Base-by-base conservation (phyloP, 805 yeast genomes). In the Kluyveromyces nonfermentans region DNA sequence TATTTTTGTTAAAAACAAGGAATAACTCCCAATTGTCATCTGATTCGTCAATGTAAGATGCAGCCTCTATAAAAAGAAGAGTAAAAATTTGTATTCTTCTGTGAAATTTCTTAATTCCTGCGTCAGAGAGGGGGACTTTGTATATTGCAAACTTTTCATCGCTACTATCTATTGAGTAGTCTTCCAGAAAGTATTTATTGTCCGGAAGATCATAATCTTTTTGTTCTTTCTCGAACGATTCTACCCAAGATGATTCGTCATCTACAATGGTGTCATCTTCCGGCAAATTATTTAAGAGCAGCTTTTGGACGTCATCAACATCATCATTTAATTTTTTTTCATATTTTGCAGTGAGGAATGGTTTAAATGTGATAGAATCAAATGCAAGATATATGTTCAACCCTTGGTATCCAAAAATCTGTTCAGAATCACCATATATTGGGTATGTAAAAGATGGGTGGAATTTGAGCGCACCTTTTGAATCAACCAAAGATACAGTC, bases 11-110 rank as follows among this genome's bases (percentile, higher is more conserved):
- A 17, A 67, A 56, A 6, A 83, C 50, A 32, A 82, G 68, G 57
- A 76, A 89, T 2, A 88, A 59, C 39, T 85, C 87, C 98, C 98
- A 93, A 15, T 74, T 70, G 7, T 73, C 71, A 62, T 93, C 98
- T 0, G 62, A 62, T 33, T 73, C 71, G 57, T 89, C 96, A 44
- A 93, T 87, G 55, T 77, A 85, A 1, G 94, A 79, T 1, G 96
- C 97, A 0, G 96, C 97, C 60, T 93, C 98, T 52, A 93, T 90
- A 65, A 82, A 88, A 9, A 93, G 68, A 21, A 90, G 66, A 14
- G 85, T 85, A 52, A 93, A 76, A 1, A 89, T 78, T 52, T 87
- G 95, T 50, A 88, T 70, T 46, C 96, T 65, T 40, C 71, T 64
- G 54, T 81, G 89, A 41, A 87, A 61, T 48, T 74, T 77, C 37